phyloP scores from a whole-genome alignment of 805 yeast genomes.

The Spathaspora gorwiae region DNA sequence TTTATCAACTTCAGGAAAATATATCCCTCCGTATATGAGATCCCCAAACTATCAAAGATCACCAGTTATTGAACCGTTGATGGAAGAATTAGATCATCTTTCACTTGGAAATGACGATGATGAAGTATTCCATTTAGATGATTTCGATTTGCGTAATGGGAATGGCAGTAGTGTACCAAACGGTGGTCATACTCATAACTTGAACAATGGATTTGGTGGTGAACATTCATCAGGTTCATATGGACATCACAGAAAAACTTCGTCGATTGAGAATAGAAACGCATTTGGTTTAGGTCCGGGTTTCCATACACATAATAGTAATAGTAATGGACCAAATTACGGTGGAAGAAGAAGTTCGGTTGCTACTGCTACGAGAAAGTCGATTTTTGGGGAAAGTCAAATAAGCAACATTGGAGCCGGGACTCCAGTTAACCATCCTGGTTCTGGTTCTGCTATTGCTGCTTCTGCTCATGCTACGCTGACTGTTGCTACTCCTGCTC shows the following conservation, averaged over 20 bases:
- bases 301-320: background rate
- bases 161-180: background rate
- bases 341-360: background rate
- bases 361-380: slow-evolving; percentile 1
- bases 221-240: background rate
- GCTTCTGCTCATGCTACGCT: background rate
- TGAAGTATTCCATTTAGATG: slow-evolving; percentile 41
- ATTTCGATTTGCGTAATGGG: slow-evolving; percentile 16
- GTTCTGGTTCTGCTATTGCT: too few species aligned
- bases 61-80: slow-evolving; percentile 28
- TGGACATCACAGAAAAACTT: background rate
- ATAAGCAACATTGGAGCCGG: too few species aligned
- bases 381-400: background rate
- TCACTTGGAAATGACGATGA: slow-evolving; percentile 24
- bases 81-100: slow-evolving; percentile 31
- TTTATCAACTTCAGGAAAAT: slow-evolving; percentile 23
- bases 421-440: too few species aligned
- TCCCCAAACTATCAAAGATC: slow-evolving; percentile 31
- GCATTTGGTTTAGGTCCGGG: background rate
- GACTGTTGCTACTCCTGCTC: background rate
- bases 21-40: slow-evolving; percentile 40
- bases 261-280: background rate
- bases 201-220: background rate
- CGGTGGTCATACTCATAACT: background rate
- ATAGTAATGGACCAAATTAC: background rate